A percentile compares a stretch with the other conserved stretches of the same genome.
These are phyloP conservation scores for Hypsizygus marmoreus DNA, from an alignment of 768 basidiomycete species.

Conservation along the genomic window DNA sequence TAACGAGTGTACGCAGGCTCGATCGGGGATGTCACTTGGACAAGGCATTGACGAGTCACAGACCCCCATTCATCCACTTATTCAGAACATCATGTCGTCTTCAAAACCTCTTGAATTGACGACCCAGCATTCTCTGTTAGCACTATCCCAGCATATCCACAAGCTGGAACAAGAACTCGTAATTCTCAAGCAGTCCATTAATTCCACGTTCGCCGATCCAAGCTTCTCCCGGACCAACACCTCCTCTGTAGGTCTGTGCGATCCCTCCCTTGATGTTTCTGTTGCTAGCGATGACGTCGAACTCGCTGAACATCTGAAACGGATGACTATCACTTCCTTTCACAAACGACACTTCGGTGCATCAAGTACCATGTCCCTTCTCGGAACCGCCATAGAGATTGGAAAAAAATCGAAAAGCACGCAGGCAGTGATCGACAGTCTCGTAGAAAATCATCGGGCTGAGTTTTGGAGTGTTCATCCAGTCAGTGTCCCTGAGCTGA, in stretches of 20 bases:
- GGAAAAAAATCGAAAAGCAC: conserved; percentile 12
- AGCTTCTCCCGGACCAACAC: conserved; percentile 3
- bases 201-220: neutral
- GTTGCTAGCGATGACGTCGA: conserved; percentile 7
- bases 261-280: conserved; percentile 1
- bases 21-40: too few relatives aligned
- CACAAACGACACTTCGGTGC: conserved; percentile 19
- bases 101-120: conserved; percentile 6
- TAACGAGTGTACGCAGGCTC: too few relatives aligned
- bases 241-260: neutral
- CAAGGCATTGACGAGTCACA: neutral
- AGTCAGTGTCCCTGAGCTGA: conserved; percentile 11
- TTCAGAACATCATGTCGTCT: conserved; percentile 15
- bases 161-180: conserved; percentile 18
- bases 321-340: conserved; percentile 12
- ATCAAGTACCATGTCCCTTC: conserved; percentile 18
- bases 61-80: conserved; percentile 9
- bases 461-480: conserved; percentile 18
- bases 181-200: conserved; percentile 5
- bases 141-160: conserved; percentile 15
- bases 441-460: conserved; percentile 7
- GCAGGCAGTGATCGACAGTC: neutral
- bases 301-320: conserved; percentile 15
- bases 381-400: conserved; percentile 19
- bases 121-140: conserved; percentile 10